Percentiles rank a stretch among this genome's conserved stretches.
These are phyloP conservation scores for Metarhizium humberi DNA, from an alignment of 2,329 filamentous ascomycete species.

Conservation along the genomic window DNA sequence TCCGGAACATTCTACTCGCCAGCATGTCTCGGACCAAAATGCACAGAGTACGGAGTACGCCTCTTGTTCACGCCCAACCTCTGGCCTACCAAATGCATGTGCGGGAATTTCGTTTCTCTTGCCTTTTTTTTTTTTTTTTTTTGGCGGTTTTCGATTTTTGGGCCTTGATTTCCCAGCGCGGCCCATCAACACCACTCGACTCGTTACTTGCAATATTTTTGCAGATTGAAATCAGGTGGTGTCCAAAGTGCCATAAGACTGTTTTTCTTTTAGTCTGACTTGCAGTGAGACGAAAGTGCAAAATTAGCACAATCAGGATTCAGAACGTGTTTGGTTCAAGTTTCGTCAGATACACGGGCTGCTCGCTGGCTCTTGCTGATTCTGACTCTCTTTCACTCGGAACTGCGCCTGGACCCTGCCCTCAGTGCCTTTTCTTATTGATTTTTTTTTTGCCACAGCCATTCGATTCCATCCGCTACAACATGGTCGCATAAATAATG, in stretches of 20 bases:
- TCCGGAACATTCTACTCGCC: not conserved
- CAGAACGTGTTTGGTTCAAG: not conserved
- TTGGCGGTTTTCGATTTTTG: not conserved
- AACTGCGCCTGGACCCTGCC: not conserved
- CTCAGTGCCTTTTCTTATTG: not conserved
- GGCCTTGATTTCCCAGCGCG: not conserved
- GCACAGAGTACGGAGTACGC: too few relatives aligned
- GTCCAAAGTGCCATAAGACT: too few relatives aligned
- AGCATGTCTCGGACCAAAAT: not conserved
- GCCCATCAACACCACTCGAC: not conserved
- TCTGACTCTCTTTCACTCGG: not conserved
- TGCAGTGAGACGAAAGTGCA: not conserved
- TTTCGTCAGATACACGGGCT: not conserved
- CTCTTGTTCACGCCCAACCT: not conserved
- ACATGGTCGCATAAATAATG: not conserved
- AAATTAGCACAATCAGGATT: not conserved
- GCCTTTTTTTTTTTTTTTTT: not conserved
- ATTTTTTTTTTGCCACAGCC: not conserved
- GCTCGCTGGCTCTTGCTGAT: slow-evolving; percentile 7
- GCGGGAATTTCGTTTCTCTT: not conserved
- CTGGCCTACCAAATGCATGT: not conserved
- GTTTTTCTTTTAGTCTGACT: too few relatives aligned
- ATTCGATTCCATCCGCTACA: not conserved
- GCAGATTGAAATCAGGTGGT: not conserved
- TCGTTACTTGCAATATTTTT: too few relatives aligned